Percentiles rank a stretch among this genome's conserved stretches.
These are phyloP conservation scores for Phytophthora cajani DNA, from an alignment of 352 stramenopile species.

Conservation along the genomic window DNA sequence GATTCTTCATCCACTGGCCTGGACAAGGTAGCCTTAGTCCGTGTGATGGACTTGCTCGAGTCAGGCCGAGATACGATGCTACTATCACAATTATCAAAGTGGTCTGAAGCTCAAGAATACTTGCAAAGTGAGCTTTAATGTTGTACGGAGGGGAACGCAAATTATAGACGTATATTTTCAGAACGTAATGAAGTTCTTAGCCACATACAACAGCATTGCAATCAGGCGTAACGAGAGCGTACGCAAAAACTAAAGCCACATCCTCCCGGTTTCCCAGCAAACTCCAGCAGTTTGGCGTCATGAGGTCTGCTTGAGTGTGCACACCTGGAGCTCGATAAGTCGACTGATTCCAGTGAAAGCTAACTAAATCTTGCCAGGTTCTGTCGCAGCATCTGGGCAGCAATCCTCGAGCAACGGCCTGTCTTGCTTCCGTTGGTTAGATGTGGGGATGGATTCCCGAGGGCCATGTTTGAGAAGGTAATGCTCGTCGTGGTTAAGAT, in stretches of 20 bases:
- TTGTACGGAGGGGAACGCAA: no score
- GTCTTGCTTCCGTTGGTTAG: background rate
- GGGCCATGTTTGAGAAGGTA: background rate
- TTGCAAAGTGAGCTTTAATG: no score
- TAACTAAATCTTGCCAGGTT: background rate
- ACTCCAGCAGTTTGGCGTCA: background rate
- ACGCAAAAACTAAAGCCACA: background rate
- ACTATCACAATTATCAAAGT: no score
- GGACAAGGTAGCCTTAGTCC: no score
- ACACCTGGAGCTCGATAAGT: background rate
- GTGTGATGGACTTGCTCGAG: no score
- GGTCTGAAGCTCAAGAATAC: no score
- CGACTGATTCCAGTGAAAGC: background rate
- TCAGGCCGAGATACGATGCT: no score
- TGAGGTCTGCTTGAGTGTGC: background rate
- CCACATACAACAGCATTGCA: background rate
- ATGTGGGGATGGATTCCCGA: background rate
- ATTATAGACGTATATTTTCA: no score
- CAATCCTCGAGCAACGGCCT: background rate
- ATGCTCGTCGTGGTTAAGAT: background rate
- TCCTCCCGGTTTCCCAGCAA: background rate
- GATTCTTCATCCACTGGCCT: background rate
- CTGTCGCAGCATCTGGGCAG: background rate
- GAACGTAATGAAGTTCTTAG: background rate
- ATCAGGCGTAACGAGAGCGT: background rate